A percentile compares a stretch with the other conserved stretches of the same genome.
These are phyloP conservation scores for Eimeria praecox DNA, from an alignment of 169 alveolate species.

Conservation along the genomic window DNA sequence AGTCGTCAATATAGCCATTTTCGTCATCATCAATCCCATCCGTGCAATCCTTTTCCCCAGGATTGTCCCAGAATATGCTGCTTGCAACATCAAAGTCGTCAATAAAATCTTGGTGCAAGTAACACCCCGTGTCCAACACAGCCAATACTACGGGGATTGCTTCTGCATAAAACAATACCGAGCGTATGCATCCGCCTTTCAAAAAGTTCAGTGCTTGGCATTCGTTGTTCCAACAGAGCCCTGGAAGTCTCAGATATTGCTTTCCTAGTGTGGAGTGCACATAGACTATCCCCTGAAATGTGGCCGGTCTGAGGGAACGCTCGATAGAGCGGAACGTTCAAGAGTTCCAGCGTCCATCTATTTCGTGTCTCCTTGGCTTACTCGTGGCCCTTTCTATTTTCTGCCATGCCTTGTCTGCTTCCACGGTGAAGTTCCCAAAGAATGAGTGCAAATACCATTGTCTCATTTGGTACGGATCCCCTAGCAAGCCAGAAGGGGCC, in stretches of 20 bases:
- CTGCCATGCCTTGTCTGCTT: conserved; percentile 79
- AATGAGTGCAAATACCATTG: conserved; percentile 81
- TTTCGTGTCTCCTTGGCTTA: neutral
- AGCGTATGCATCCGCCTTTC: neutral
- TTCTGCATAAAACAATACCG: conserved; percentile 23
- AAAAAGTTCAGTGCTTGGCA: neutral
- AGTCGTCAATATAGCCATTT: conserved; percentile 88
- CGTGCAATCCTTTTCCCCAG: conserved; percentile 84
- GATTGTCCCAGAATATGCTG: conserved; percentile 86
- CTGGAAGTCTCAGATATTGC: neutral
- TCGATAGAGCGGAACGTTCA: neutral
- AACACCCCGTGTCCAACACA: conserved; percentile 83
- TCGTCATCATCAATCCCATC: conserved; percentile 84
- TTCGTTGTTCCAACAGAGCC: neutral
- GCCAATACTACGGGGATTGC: conserved; percentile 73
- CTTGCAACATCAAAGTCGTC: conserved; percentile 80
- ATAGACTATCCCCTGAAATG: neutral
- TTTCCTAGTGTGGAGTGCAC: neutral
- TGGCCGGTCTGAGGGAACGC: neutral
- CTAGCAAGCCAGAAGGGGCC: conserved; percentile 69
- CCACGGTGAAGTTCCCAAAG: conserved; percentile 78
- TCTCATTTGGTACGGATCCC: conserved; percentile 78
- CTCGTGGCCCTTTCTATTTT: conserved; percentile 59
- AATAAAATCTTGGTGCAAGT: conserved; percentile 85
- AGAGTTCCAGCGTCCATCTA: neutral